Evolutionary conservation across 2,329 filamentous ascomycete genomes (phyloP).

Genomic region (Pseudonectria foliicola): DNA sequence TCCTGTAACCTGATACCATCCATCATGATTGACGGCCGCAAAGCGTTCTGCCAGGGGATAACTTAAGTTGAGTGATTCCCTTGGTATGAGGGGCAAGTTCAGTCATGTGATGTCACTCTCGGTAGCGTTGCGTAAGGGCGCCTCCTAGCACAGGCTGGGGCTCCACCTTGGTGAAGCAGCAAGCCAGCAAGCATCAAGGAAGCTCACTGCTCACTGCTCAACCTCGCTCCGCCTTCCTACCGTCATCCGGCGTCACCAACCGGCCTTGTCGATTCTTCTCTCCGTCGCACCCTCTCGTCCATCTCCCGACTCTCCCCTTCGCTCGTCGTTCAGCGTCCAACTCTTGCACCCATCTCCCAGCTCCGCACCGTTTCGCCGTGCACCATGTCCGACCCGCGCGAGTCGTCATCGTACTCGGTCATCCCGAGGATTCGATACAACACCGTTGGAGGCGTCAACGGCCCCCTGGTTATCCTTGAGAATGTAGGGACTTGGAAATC

Average conservation of each 20-base stretch:
- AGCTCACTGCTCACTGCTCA: constrained; percentile 18
- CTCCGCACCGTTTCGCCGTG: constrained; percentile 11
- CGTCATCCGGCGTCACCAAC: constrained; percentile 17
- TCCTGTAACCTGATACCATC: too few species aligned
- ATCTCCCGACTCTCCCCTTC: constrained; percentile 1
- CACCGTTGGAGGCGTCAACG: constrained; percentile 96
- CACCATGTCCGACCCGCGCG: constrained; percentile 50
- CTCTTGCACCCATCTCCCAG: constrained; percentile 6
- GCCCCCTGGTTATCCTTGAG: constrained; percentile 93
- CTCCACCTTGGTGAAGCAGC: constrained; percentile 32
- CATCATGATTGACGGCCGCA: too few species aligned
- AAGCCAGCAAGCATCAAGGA: too few species aligned
- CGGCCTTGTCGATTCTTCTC: constrained; percentile 10
- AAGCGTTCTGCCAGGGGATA: too few species aligned
- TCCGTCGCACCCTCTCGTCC: constrained; percentile 11
- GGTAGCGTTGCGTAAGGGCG: constrained; percentile 12
- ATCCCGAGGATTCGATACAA: constrained; percentile 77
- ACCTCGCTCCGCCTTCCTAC: constrained; percentile 32
- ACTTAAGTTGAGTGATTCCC: neutral
- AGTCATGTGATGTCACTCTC: constrained; percentile 35
- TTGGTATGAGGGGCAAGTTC: constrained; percentile 3
- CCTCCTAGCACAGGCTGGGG: constrained; percentile 20
- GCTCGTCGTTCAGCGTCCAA: constrained; percentile 1
- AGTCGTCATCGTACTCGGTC: constrained; percentile 53
- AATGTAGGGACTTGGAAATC: constrained; percentile 52